Percentiles rank a stretch among this genome's conserved stretches.
These are phyloP conservation scores for Eimeria necatrix DNA, from an alignment of 169 alveolate genomes.

Conservation along the genomic window DNA sequence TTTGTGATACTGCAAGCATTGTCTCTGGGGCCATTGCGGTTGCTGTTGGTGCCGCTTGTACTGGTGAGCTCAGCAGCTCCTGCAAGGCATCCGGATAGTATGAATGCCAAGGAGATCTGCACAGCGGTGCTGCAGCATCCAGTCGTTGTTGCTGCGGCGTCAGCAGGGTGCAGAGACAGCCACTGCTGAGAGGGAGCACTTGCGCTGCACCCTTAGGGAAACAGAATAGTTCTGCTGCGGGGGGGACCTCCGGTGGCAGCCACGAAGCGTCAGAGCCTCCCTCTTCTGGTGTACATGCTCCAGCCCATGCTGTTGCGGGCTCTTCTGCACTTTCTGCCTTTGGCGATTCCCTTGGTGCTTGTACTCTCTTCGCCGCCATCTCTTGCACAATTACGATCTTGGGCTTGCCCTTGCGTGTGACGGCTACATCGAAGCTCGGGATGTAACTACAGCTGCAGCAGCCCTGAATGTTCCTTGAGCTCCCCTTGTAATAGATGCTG, in stretches of 20 bases:
- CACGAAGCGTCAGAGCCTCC: slow-evolving; percentile 6
- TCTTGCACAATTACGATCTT: slow-evolving; percentile 4
- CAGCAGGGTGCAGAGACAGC: slow-evolving; percentile 55
- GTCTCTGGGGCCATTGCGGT: neutral
- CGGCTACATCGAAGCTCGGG: slow-evolving; percentile 58
- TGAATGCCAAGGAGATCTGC: slow-evolving; percentile 61
- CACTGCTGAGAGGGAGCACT: slow-evolving; percentile 57
- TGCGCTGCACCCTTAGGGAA: slow-evolving; percentile 59
- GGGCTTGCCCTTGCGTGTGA: slow-evolving; percentile 53
- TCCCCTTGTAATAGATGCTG: neutral
- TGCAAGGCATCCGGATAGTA: neutral
- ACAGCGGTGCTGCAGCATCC: slow-evolving; percentile 33
- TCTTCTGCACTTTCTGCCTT: neutral
- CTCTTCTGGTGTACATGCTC: neutral
- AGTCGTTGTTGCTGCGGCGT: neutral
- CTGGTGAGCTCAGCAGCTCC: slow-evolving; percentile 33
- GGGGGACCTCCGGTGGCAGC: slow-evolving; percentile 71
- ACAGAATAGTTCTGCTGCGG: slow-evolving; percentile 56
- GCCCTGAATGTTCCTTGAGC: neutral
- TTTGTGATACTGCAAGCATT: slow-evolving; percentile 4
- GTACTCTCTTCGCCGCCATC: neutral
- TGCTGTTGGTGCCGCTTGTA: neutral
- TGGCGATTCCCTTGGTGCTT: neutral
- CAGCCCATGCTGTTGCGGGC: slow-evolving; percentile 25
- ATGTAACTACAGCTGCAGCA: slow-evolving; percentile 20